These are phyloP conservation scores for Neoarthrinium moseri DNA, from an alignment of 2,329 filamentous ascomycete genomes.

Conservation along the genomic window DNA sequence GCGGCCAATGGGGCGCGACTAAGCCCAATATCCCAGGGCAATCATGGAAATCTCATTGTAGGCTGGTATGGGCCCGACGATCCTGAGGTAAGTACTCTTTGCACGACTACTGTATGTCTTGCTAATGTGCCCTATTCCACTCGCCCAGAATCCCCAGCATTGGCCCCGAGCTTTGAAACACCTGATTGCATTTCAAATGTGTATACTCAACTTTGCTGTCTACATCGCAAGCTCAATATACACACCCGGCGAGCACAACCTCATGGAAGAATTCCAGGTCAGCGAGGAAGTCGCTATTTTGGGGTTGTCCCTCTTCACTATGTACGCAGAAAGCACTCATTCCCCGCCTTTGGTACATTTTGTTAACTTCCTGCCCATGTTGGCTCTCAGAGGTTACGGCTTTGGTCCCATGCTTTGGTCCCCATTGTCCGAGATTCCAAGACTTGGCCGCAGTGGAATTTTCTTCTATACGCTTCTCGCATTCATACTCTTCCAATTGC, in stretches of 20 bases:
- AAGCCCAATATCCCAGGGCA: conserved; percentile 32
- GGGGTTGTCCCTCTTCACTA: conserved; percentile 27
- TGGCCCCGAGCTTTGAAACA: conserved; percentile 34
- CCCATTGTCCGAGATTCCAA: conserved; percentile 57
- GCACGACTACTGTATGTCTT: too few relatives aligned
- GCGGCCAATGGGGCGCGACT: not conserved
- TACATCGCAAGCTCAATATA: conserved; percentile 54
- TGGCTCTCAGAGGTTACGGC: conserved; percentile 26
- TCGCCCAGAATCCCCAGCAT: conserved; percentile 28
- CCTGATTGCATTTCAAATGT: conserved; percentile 44
- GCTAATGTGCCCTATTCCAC: not conserved
- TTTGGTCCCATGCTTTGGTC: conserved; percentile 52
- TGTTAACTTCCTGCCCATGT: too few relatives aligned
- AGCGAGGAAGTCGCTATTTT: conserved; percentile 42
- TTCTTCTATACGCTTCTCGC: conserved; percentile 58
- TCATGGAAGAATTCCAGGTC: conserved; percentile 42
- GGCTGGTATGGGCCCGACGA: conserved; percentile 19
- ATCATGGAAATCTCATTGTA: conserved; percentile 13
- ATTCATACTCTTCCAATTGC: conserved; percentile 55
- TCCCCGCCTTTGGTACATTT: too few relatives aligned
- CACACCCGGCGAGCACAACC: conserved; percentile 37
- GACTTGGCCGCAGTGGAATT: conserved; percentile 55
- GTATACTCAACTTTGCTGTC: conserved; percentile 46
- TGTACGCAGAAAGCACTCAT: too few relatives aligned
- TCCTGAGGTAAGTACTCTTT: not conserved